Conservation (phyloP, 2,329 filamentous ascomycete species). For the Hypoxylon sp. region DNA sequence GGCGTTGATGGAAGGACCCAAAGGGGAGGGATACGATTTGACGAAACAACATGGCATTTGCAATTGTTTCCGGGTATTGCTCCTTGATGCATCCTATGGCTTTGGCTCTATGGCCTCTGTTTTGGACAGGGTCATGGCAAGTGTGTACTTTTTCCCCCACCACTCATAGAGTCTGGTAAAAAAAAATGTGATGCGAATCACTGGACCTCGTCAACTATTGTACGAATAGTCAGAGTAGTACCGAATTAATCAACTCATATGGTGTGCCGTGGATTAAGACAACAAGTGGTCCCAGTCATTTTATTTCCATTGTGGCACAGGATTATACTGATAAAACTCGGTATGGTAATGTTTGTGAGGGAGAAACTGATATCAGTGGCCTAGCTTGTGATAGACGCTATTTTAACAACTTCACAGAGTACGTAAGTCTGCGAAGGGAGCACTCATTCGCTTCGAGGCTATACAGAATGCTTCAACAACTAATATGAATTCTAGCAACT, state of each 20-base stretch:
- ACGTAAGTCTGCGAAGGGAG: too few species aligned
- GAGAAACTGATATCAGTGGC: too few species aligned
- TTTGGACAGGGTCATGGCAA: constrained; percentile 10
- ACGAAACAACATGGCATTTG: constrained; percentile 26
- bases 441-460: too few species aligned
- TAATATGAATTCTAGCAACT: too few species aligned
- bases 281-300: neutral
- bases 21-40: constrained; percentile 17
- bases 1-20: constrained; percentile 2
- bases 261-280: neutral
- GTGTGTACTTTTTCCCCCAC: constrained; percentile 10
- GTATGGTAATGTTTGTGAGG: too few species aligned
- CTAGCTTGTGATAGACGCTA: too few species aligned
- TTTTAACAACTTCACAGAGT: too few species aligned
- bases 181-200: constrained; percentile 39
- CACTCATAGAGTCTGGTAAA: constrained; percentile 32
- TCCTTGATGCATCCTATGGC: constrained; percentile 14
- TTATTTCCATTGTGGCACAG: neutral
- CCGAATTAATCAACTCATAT: constrained; percentile 1
- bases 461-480: too few species aligned
- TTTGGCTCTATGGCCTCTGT: constrained; percentile 16
- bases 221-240: neutral
- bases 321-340: too few species aligned
- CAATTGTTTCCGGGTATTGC: constrained; percentile 15
- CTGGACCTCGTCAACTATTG: constrained; percentile 1